These are phyloP conservation scores for Russula virescens DNA, from an alignment of 768 basidiomycete genomes.

Conservation along the genomic window DNA sequence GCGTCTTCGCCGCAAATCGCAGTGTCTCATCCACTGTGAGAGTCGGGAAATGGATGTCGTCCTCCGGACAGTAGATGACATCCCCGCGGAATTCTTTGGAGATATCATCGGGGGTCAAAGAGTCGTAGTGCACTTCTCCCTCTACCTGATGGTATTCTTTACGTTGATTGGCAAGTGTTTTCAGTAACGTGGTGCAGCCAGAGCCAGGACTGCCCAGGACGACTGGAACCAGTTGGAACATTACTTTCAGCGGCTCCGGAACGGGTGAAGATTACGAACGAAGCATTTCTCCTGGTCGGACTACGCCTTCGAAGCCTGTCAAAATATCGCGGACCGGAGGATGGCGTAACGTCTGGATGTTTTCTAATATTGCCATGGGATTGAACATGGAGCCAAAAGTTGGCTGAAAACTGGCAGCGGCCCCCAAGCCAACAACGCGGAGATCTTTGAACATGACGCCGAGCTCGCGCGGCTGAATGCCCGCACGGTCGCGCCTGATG, in stretches of 20 bases:
- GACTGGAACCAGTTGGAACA: conserved; percentile 37
- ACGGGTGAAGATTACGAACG: conserved; percentile 39
- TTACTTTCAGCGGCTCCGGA: background rate
- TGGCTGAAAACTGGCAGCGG: conserved; percentile 47
- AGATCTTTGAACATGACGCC: conserved; percentile 58
- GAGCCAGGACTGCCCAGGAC: conserved; percentile 83
- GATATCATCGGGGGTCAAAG: conserved; percentile 62
- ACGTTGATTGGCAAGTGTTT: conserved; percentile 71
- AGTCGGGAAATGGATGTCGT: conserved; percentile 82
- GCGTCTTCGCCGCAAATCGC: conserved; percentile 58
- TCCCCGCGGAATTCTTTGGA: conserved; percentile 67
- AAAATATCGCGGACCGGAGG: conserved; percentile 57
- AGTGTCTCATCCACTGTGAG: conserved; percentile 77
- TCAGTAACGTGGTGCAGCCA: conserved; percentile 81
- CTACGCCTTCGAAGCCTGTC: conserved; percentile 47
- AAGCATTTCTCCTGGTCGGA: conserved; percentile 62
- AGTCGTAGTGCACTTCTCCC: conserved; percentile 73
- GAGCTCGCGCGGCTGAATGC: conserved; percentile 48
- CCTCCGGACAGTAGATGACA: conserved; percentile 76
- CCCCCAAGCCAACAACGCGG: conserved; percentile 53
- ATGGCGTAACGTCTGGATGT: conserved; percentile 44
- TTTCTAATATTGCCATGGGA: conserved; percentile 40
- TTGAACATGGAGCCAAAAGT: conserved; percentile 63
- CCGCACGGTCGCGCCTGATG: conserved; percentile 42
- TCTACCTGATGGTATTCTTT: conserved; percentile 59